These are phyloP conservation scores for Pyricularia grisea DNA, from an alignment of 2,329 filamentous ascomycete genomes.

Conservation along the genomic window DNA sequence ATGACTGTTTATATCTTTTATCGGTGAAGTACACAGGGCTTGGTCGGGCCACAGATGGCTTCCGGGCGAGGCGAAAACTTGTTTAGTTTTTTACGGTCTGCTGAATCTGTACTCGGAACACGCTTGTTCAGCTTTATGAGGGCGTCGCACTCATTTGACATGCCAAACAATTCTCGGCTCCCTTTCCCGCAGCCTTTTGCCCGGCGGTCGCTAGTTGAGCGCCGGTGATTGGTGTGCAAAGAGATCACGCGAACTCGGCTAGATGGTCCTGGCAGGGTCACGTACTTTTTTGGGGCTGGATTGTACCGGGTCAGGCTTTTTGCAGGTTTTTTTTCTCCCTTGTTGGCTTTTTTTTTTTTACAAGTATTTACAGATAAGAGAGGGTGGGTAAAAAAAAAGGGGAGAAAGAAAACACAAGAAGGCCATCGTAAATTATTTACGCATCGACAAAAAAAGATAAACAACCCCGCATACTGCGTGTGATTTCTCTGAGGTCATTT, in stretches of 20 bases:
- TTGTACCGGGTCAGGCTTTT: background rate
- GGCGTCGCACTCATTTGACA: background rate
- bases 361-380: background rate
- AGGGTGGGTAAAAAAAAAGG: background rate
- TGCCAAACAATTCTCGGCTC: background rate
- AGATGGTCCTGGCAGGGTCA: background rate
- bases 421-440: background rate
- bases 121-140: background rate
- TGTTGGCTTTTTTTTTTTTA: background rate
- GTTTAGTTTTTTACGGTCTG: background rate
- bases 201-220: background rate
- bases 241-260: background rate
- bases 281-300: background rate
- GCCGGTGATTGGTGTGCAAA: background rate
- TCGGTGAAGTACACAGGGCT: background rate
- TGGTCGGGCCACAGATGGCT: background rate
- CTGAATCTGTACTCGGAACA: background rate
- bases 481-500: background rate
- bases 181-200: background rate
- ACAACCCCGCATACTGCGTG: background rate
- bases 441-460: background rate
- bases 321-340: background rate
- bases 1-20: background rate
- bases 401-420: background rate
- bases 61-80: background rate